A percentile compares a stretch with the other conserved stretches of the same genome.
Evolutionary conservation across 257 asterid species (phyloP).

Genomic region (Plantago ovata): DNA sequence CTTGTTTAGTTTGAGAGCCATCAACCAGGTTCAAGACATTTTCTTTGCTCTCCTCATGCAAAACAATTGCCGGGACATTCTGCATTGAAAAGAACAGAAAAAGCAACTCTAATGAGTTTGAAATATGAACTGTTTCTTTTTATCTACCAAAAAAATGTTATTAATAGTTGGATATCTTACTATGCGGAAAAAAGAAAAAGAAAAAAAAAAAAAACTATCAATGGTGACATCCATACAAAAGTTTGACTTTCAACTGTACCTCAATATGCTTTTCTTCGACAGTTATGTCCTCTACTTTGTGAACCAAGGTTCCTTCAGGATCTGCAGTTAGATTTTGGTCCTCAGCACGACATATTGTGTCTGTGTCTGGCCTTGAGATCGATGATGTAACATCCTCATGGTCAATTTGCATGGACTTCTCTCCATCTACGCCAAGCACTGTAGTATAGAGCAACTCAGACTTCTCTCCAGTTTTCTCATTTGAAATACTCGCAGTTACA

Average conservation of each 20-base stretch:
- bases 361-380: constrained; percentile 23
- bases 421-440: not conserved
- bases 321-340: constrained; percentile 19
- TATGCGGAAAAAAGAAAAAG: too few species aligned
- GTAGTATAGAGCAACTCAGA: not conserved
- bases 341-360: constrained; percentile 13
- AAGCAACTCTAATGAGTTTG: constrained; percentile 8
- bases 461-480: constrained; percentile 21
- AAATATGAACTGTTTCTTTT: not conserved
- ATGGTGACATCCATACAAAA: not conserved
- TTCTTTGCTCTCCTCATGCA: constrained; percentile 14
- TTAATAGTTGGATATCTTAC: not conserved
- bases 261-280: constrained; percentile 17
- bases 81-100: constrained; percentile 10
- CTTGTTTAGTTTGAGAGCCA: constrained; percentile 19
- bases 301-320: constrained; percentile 22
- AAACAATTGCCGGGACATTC: constrained; percentile 18
- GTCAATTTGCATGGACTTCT: constrained; percentile 7
- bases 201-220: not conserved
- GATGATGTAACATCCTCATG: constrained; percentile 18
- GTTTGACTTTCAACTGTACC: constrained; percentile 24
- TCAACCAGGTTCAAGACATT: constrained; percentile 13
- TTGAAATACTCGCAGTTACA: constrained; percentile 11
- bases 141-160: not conserved
- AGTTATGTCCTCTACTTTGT: constrained; percentile 22